Evolutionary conservation across 352 stramenopile genomes (phyloP), one percentile per base, ranked within the genome.

Genomic region (Blastocystis sp.): DNA sequence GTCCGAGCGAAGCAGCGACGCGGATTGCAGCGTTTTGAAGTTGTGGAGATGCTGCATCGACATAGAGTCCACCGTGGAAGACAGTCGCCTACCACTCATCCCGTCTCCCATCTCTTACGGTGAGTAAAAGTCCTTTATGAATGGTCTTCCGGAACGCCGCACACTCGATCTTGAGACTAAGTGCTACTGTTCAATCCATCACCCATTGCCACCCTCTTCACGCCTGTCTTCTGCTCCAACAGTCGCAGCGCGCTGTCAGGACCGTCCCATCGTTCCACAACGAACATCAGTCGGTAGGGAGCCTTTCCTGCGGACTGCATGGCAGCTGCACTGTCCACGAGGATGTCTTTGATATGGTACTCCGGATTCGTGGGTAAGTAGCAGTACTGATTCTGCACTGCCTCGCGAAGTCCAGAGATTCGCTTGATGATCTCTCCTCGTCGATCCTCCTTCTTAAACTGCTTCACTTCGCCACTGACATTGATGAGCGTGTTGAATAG

Each of bases 271-370:
- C 30, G 45, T 13, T 62, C 56, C 39, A 90, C 87, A 13, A 26
- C 59, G 59, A 92, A 92, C 68, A 55, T 65, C 8, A 91, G 26
- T 1, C 91, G 70, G 59, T 87, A 91, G 20, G 90, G 90, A 26
- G 64, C 90, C 76, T 92, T 92, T 2, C 88, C 90, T 20, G 90
- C 90, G 0, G 81, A 91, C 64, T 91, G 90, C 90, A 92, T 91
- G 2, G 90, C 55, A 1, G 39, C 63, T 16, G 56, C 90, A 43
- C n/a, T 79, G 26, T 87, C 43, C n/a, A 64, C 34, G 7, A 76
- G 26, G 13, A 92, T 64, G 3, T 76, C 70, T 2, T 66, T 65
- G 26, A 92, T 68, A 26, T 65, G 66, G n/a, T 76, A 68, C 30
- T 88, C 41, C 8, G 90, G 90, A 18, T 91, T 68, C 9, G 90